A percentile compares a stretch with the other conserved stretches of the same genome.
Conservation (phyloP, 192 early-diverging fungal species). For the Coemansia biformis region DNA sequence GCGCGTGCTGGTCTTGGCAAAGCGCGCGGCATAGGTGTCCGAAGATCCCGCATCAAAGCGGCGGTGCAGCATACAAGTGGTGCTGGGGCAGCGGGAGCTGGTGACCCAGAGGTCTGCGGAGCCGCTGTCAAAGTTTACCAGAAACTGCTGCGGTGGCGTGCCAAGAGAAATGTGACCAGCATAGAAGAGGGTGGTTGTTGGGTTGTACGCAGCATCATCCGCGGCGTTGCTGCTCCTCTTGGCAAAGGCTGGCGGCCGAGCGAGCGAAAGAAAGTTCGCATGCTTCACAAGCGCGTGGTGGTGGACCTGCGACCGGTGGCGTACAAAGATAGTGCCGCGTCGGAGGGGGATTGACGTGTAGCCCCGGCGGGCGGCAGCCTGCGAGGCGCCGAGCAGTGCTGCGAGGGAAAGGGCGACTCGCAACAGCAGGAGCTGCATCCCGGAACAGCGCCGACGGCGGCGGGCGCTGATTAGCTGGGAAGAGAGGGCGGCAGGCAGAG, state of each 20-base stretch:
- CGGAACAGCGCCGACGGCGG: too few species aligned
- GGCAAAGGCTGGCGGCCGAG: not conserved
- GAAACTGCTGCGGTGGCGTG: constrained; percentile 61
- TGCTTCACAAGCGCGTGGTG: constrained; percentile 25
- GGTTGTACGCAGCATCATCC: constrained; percentile 9
- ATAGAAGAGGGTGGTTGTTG: constrained; percentile 51
- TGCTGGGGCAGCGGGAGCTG: constrained; percentile 26
- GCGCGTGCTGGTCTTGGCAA: not conserved
- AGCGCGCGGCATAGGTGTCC: not conserved
- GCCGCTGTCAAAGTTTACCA: constrained; percentile 66
- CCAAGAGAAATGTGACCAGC: constrained; percentile 62
- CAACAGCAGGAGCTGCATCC: too few species aligned
- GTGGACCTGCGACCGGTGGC: constrained; percentile 22
- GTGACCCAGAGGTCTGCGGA: constrained; percentile 71
- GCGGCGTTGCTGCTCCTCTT: constrained; percentile 3
- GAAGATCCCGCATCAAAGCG: constrained; percentile 19
- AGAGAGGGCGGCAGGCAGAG: too few species aligned
- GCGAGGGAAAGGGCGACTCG: not conserved
- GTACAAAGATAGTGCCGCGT: constrained; percentile 39
- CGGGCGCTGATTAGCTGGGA: too few species aligned
- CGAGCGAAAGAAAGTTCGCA: constrained; percentile 11
- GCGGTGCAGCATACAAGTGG: constrained; percentile 19
- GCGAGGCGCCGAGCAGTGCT: constrained; percentile 1
- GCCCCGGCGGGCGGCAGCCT: constrained; percentile 6
- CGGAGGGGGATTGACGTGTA: constrained; percentile 29